These are phyloP conservation scores for Colletotrichum sp. DNA, from an alignment of 2,329 filamentous ascomycete species.

Conservation along the genomic window DNA sequence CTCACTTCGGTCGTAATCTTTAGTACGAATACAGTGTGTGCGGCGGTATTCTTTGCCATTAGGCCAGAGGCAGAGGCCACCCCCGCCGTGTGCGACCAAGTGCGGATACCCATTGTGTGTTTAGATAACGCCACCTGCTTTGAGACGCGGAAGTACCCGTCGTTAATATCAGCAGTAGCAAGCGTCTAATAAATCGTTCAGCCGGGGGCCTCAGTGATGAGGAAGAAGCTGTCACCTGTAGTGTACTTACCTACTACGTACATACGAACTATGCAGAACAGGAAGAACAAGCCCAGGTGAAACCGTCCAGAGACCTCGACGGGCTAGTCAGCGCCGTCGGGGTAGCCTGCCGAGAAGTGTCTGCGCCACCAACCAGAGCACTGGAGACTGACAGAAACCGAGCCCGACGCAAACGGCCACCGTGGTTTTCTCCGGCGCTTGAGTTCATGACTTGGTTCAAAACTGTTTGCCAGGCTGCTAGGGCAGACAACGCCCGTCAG, in stretches of 20 bases:
- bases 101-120: neutral
- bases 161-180: neutral
- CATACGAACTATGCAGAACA: neutral
- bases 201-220: neutral
- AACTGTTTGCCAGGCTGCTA: neutral
- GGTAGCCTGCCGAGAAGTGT: neutral
- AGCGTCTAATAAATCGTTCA: neutral
- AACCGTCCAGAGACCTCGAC: neutral
- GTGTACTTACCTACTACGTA: neutral
- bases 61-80: too few relatives aligned
- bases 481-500: neutral
- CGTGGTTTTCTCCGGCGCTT: neutral
- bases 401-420: constrained; percentile 1
- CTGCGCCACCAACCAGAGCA: neutral
- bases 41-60: too few relatives aligned
- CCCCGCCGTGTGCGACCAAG: neutral
- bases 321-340: neutral
- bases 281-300: neutral
- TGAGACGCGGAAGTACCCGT: neutral
- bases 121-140: neutral
- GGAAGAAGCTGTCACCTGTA: neutral
- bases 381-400: neutral
- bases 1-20: neutral
- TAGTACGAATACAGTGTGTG: neutral
- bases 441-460: neutral